Percentiles rank a stretch among this genome's conserved stretches.
phyloP scores from a whole-genome alignment of 495 filamentous ascomycete genomes.

The Penicillium robsamsonii region DNA sequence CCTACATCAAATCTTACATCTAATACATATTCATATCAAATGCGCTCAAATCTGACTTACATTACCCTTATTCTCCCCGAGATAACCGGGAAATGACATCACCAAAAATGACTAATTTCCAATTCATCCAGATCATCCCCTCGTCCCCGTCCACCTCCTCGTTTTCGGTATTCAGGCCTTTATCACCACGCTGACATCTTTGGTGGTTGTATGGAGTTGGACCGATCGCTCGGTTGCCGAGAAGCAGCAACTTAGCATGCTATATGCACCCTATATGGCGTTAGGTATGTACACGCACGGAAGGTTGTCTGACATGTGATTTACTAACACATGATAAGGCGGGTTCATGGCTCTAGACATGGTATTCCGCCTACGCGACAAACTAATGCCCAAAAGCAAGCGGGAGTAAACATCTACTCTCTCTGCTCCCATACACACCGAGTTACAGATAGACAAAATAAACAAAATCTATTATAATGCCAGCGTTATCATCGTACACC shows the following conservation, averaged over 20 bases:
- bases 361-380: conserved; percentile 41
- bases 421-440: neutral
- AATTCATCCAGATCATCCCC: conserved; percentile 50
- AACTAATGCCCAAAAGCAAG: conserved; percentile 36
- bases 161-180: conserved; percentile 67
- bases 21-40: neutral
- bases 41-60: neutral
- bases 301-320: neutral
- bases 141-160: conserved; percentile 63
- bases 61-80: neutral
- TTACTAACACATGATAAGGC: conserved; percentile 31
- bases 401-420: conserved; percentile 25
- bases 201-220: conserved; percentile 57
- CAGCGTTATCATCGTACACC: conserved; percentile 24
- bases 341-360: conserved; percentile 58
- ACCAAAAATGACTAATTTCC: neutral
- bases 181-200: conserved; percentile 70
- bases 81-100: neutral
- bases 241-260: conserved; percentile 55
- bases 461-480: conserved; percentile 8
- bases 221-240: conserved; percentile 53
- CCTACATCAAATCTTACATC: neutral
- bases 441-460: neutral
- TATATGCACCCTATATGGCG: conserved; percentile 71
- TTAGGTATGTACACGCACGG: conserved; percentile 56